Evolutionary conservation across 1,139 yeast species (phyloP).

Genomic region (Protomyces arabidopsidicola): DNA sequence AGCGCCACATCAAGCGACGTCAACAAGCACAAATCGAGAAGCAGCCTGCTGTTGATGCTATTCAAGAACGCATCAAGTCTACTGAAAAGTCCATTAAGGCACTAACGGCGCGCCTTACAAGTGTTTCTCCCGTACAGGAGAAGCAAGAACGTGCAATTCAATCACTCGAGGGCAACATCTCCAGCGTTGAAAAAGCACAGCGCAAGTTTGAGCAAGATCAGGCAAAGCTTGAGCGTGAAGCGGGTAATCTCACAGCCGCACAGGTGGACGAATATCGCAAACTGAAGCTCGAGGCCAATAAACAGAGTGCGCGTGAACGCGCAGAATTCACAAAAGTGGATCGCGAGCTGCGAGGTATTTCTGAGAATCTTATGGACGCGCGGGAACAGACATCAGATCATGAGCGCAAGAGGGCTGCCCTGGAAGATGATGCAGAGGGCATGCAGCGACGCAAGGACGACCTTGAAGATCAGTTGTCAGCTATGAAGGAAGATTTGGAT

Average conservation of each 20-base stretch:
- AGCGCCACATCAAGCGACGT: constrained; percentile 44
- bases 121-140: constrained; percentile 50
- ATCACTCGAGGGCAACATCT: constrained; percentile 49
- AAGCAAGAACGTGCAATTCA: constrained; percentile 49
- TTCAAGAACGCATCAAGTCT: constrained; percentile 52
- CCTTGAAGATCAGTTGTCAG: constrained; percentile 39
- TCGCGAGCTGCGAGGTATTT: constrained; percentile 37
- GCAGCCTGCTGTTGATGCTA: constrained; percentile 53
- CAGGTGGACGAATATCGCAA: constrained; percentile 58
- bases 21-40: constrained; percentile 46
- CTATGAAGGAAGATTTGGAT: constrained; percentile 36
- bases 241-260: constrained; percentile 47
- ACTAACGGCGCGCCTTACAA: constrained; percentile 51
- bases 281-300: constrained; percentile 52
- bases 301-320: constrained; percentile 37
- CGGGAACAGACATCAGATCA: constrained; percentile 37
- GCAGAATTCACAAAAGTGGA: constrained; percentile 35
- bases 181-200: constrained; percentile 47
- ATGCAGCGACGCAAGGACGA: constrained; percentile 27
- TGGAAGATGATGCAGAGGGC: constrained; percentile 41
- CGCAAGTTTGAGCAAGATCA: constrained; percentile 47
- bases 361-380: constrained; percentile 36
- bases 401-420: constrained; percentile 31
- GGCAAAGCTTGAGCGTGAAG: constrained; percentile 37
- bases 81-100: constrained; percentile 48